Conservation (phyloP, 2,329 filamentous ascomycete species). For the Aspergillus ibericus region DNA sequence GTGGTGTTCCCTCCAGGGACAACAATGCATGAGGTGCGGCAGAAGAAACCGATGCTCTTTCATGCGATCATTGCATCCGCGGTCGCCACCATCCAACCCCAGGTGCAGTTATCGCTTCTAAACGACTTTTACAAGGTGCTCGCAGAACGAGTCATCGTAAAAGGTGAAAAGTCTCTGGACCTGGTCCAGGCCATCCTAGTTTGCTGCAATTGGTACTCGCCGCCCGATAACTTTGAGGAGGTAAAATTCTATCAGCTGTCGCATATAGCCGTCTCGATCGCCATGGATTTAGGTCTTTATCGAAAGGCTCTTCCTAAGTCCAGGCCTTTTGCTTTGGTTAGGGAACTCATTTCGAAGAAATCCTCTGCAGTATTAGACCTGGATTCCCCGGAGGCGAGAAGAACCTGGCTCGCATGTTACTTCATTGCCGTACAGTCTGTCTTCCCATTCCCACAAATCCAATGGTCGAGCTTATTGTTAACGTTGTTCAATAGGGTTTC, state of each 20-base stretch:
- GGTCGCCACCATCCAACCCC: constrained; percentile 53
- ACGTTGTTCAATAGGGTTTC: constrained; percentile 53
- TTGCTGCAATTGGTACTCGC: constrained; percentile 79
- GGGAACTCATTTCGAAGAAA: constrained; percentile 42
- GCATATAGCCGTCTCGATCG: constrained; percentile 78
- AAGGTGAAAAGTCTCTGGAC: constrained; percentile 79
- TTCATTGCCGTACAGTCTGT: constrained; percentile 58
- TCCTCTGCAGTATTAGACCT: constrained; percentile 41
- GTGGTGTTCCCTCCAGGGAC: constrained; percentile 58
- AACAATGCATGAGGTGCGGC: constrained; percentile 55
- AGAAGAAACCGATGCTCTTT: constrained; percentile 61
- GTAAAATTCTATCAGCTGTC: constrained; percentile 88
- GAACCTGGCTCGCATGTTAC: constrained; percentile 63
- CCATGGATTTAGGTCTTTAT: constrained; percentile 77
- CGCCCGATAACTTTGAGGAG: constrained; percentile 79
- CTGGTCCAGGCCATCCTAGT: constrained; percentile 77
- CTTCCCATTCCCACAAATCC: too few relatives aligned
- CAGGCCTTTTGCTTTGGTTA: constrained; percentile 35
- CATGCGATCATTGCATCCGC: constrained; percentile 58
- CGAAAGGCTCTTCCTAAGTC: constrained; percentile 48
- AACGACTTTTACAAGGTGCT: constrained; percentile 71
- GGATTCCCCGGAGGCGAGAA: constrained; percentile 57
- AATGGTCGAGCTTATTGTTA: background rate
- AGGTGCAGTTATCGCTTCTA: constrained; percentile 62
- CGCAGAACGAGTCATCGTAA: constrained; percentile 71